Evolutionary conservation across 345 rosid species (phyloP).

Genomic region (Populus ilicifolia): DNA sequence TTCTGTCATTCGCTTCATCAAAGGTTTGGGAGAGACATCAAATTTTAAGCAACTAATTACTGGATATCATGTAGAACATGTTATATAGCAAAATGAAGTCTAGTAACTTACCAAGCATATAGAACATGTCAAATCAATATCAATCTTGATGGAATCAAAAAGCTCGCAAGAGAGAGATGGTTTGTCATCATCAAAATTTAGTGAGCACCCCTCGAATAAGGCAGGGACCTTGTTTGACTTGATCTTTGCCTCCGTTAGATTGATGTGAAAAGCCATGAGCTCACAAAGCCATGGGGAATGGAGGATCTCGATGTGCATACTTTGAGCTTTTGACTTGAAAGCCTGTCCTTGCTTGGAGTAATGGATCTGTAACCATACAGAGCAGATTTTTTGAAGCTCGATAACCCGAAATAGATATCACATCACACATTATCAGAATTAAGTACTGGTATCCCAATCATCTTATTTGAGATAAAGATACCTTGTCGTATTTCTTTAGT

Average conservation of each 20-base stretch:
- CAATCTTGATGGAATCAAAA: constrained; percentile 72
- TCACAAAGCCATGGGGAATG: constrained; percentile 95
- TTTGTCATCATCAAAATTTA: constrained; percentile 53
- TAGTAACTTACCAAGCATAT: constrained; percentile 78
- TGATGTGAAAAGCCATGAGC: constrained; percentile 88
- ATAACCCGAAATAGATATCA: neutral
- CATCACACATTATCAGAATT: neutral
- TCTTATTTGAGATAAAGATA: constrained; percentile 6
- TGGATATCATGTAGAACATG: neutral
- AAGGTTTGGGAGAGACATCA: neutral
- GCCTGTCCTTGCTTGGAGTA: constrained; percentile 91
- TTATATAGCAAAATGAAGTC: neutral
- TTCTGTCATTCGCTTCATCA: neutral
- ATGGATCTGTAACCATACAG: constrained; percentile 53
- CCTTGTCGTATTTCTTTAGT: constrained; percentile 95
- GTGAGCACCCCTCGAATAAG: constrained; percentile 62
- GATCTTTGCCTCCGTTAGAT: constrained; percentile 55
- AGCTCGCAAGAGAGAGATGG: constrained; percentile 78
- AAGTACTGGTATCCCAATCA: no score
- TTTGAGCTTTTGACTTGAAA: constrained; percentile 76
- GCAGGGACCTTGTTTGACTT: constrained; percentile 41
- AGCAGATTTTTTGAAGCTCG: neutral
- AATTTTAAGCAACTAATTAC: neutral
- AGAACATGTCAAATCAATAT: constrained; percentile 83
- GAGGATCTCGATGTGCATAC: constrained; percentile 83